Percentiles rank a stretch among this genome's conserved stretches.
phyloP scores from a whole-genome alignment of 139 green algal species.

The Tetraselmis chui region DNA sequence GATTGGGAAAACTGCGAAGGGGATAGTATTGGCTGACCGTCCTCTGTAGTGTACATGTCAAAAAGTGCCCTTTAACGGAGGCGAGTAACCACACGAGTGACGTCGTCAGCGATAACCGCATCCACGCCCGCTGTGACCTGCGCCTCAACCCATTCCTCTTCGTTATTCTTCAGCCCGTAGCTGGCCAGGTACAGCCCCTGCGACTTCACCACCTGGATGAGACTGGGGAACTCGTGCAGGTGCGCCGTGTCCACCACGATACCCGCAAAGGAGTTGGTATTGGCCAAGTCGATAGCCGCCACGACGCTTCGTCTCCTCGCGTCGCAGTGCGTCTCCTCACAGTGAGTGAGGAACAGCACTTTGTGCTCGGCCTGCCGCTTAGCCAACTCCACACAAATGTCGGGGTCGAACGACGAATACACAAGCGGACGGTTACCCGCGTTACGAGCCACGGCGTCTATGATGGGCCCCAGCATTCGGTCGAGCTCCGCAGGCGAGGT shows the following conservation, averaged over 20 bases:
- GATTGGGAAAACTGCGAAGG: too few species aligned
- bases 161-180: slow-evolving; percentile 73
- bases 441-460: background rate
- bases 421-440: slow-evolving; percentile 41
- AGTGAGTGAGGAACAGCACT: slow-evolving; percentile 73
- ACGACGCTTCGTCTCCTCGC: slow-evolving; percentile 53
- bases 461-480: slow-evolving; percentile 33
- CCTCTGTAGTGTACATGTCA: too few species aligned
- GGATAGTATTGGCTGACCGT: too few species aligned
- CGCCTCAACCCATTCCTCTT: slow-evolving; percentile 45
- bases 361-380: slow-evolving; percentile 32
- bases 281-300: slow-evolving; percentile 56
- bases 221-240: slow-evolving; percentile 23
- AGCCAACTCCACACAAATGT: slow-evolving; percentile 56
- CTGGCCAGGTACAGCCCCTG: slow-evolving; percentile 59
- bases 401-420: slow-evolving; percentile 79
- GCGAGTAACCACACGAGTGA: too few species aligned
- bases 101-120: slow-evolving; percentile 72
- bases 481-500: slow-evolving; percentile 53
- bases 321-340: slow-evolving; percentile 52
- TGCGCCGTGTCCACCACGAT: slow-evolving; percentile 52
- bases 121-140: slow-evolving; percentile 62
- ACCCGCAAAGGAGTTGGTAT: slow-evolving; percentile 40
- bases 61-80: too few species aligned
- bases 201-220: slow-evolving; percentile 26